These are phyloP conservation scores for Claviceps pusilla DNA, from an alignment of 2,329 filamentous ascomycete species.

Conservation along the genomic window DNA sequence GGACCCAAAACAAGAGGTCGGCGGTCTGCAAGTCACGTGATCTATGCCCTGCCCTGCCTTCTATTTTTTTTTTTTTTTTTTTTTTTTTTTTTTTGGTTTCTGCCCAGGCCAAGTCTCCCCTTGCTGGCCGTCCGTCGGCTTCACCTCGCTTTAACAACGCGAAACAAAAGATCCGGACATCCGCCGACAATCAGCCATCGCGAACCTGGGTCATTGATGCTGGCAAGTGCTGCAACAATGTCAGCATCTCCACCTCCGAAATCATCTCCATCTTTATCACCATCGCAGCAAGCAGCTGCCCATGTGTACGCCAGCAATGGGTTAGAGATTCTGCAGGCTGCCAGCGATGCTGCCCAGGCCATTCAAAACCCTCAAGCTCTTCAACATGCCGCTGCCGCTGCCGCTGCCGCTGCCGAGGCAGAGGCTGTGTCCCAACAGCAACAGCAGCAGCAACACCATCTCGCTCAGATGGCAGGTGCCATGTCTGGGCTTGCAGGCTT, in stretches of 20 bases:
- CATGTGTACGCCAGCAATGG: constrained; percentile 32
- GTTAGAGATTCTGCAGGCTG: constrained; percentile 30
- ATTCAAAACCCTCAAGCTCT: constrained; percentile 23
- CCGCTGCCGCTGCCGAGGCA: constrained; percentile 21
- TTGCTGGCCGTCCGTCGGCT: constrained; percentile 14
- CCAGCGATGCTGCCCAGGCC: constrained; percentile 28
- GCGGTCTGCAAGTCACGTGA: neutral
- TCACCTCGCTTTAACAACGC: constrained; percentile 25
- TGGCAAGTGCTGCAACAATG: constrained; percentile 7
- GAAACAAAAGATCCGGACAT: constrained; percentile 22
- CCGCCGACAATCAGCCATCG: constrained; percentile 30
- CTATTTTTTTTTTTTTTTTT: neutral
- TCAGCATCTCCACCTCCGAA: constrained; percentile 12
- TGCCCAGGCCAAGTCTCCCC: neutral
- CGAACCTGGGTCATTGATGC: constrained; percentile 8
- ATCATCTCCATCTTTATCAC: constrained; percentile 12
- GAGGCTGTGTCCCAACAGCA: constrained; percentile 12
- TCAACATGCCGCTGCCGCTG: constrained; percentile 24
- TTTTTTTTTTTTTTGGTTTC: too few species aligned
- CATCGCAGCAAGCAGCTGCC: constrained; percentile 14
- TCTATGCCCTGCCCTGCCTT: too few species aligned
- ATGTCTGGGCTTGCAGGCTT: neutral
- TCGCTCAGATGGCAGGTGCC: neutral
- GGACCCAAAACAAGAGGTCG: too few species aligned
- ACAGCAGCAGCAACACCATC: constrained; percentile 2